Evolutionary conservation across 805 yeast genomes (phyloP), one percentile per base, ranked within the genome.

Genomic region (Scheffersomyces spartinae): DNA sequence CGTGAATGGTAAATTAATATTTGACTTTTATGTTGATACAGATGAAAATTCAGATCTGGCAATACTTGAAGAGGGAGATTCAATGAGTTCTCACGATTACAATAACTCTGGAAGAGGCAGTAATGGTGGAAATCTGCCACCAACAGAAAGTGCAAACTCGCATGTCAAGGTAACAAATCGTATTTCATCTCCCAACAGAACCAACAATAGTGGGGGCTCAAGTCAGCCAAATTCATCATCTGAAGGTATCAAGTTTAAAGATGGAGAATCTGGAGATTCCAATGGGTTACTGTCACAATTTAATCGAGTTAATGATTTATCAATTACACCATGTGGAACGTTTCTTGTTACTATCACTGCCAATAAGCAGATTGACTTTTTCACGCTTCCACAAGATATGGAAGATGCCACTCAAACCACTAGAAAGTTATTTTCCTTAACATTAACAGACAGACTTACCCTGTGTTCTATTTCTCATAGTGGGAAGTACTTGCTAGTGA

Each of bases 321-420:
- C 79, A 6, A 60, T 84, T 2, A 61, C 83, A 0, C 67, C 69
- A 7, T 74, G 80, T 42, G 81, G 79, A 9, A 66, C 64, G 30
- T 49, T 66, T 21, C 45, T 84, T 32, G 61, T 79, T 9, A 68
- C 78, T 4, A 76, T 79, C 28, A 72, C 80, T 16, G 73, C 75
- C 35, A 75, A 74, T 25, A 64, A 67, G 29, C 66, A 64, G 34
- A 55, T 81, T 8, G 70, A 72, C 24, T 64, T 84, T 18, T 83
- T 67, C 47, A 72, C 68, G 32, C 51, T 73, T 18, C 62, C 60
- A 2, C 45, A 55, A 26, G 35, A 47, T 4, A 39, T 47, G 11
- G 45, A 52, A 27, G 47, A 47, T 2, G 46, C 46, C 11, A 43
- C 58, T 2, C 45, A 53, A 6, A 43, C 51, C 4, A 52, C 62